phyloP scores from a whole-genome alignment of 108 stramenopile genomes.

The Cyclotella kingstonii region DNA sequence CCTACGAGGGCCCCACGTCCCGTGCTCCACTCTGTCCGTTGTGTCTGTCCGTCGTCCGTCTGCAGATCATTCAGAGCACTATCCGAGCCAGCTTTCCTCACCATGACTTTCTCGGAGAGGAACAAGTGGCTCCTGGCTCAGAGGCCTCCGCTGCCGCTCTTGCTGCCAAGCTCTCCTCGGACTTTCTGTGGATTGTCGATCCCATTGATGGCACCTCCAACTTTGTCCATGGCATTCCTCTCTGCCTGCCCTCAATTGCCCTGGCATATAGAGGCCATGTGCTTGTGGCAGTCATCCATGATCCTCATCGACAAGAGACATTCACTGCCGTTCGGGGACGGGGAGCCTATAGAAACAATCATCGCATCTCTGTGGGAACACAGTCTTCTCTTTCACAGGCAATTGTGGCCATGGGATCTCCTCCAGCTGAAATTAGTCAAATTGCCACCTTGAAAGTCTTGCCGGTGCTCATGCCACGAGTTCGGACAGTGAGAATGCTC shows the following conservation, averaged over 20 bases:
- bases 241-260: conserved; percentile 76
- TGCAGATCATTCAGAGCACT: conserved; percentile 46
- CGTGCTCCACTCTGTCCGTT: background rate
- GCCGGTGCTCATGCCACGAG: conserved; percentile 67
- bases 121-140: conserved; percentile 79
- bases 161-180: conserved; percentile 33
- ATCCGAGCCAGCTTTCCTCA: conserved; percentile 58
- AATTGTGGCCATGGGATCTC: conserved; percentile 73
- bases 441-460: conserved; percentile 59
- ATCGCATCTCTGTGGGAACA: conserved; percentile 25
- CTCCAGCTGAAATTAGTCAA: conserved; percentile 64
- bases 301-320: conserved; percentile 81
- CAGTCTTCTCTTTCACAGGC: conserved; percentile 50
- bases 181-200: conserved; percentile 79
- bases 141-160: conserved; percentile 77
- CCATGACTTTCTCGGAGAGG: conserved; percentile 86
- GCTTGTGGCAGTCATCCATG: conserved; percentile 81
- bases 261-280: conserved; percentile 72
- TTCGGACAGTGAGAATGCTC: conserved; percentile 77
- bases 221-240: conserved; percentile 84
- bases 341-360: conserved; percentile 78
- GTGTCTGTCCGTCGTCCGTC: background rate
- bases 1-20: background rate
- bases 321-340: conserved; percentile 72
- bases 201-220: conserved; percentile 58